These are phyloP conservation scores for Ophiostoma himal-ulmi DNA, from an alignment of 2,329 filamentous ascomycete species.

Conservation along the genomic window DNA sequence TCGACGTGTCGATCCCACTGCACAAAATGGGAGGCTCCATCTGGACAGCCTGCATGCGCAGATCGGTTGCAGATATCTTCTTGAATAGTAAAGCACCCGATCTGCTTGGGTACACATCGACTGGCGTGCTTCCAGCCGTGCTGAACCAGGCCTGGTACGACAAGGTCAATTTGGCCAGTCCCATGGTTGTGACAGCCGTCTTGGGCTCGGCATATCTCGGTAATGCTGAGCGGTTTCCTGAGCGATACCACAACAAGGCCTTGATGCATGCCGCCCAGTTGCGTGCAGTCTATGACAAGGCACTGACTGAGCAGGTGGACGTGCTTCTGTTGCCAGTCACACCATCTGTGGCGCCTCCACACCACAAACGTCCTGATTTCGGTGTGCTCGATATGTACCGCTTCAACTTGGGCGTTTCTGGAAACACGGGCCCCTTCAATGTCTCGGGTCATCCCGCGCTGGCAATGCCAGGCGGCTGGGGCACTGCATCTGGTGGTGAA, in stretches of 20 bases:
- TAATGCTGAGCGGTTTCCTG: conserved; percentile 29
- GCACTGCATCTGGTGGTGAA: conserved; percentile 23
- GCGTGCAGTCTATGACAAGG: conserved; percentile 43
- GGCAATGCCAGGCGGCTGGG: conserved; percentile 41
- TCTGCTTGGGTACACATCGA: conserved; percentile 32
- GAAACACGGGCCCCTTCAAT: conserved; percentile 45
- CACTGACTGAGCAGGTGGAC: conserved; percentile 36
- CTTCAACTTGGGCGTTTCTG: conserved; percentile 40
- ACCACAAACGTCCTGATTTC: conserved; percentile 32
- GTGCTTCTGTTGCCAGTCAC: conserved; percentile 45
- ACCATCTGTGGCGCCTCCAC: conserved; percentile 40
- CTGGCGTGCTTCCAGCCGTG: conserved; percentile 31
- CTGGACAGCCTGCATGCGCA: conserved; percentile 40
- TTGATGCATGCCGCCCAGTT: conserved; percentile 43
- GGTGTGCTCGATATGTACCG: conserved; percentile 38
- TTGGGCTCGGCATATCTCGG: conserved; percentile 35
- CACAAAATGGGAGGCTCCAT: conserved; percentile 42
- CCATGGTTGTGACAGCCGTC: conserved; percentile 41
- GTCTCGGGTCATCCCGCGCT: conserved; percentile 46
- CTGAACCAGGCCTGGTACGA: conserved; percentile 40
- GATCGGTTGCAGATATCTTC: conserved; percentile 33
- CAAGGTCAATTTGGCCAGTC: conserved; percentile 39
- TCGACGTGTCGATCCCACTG: conserved; percentile 43
- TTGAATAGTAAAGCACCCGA: conserved; percentile 32
- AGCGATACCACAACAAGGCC: conserved; percentile 39